These are phyloP conservation scores for Aspergillus felis DNA, from an alignment of 2,329 filamentous ascomycete genomes.

Conservation along the genomic window DNA sequence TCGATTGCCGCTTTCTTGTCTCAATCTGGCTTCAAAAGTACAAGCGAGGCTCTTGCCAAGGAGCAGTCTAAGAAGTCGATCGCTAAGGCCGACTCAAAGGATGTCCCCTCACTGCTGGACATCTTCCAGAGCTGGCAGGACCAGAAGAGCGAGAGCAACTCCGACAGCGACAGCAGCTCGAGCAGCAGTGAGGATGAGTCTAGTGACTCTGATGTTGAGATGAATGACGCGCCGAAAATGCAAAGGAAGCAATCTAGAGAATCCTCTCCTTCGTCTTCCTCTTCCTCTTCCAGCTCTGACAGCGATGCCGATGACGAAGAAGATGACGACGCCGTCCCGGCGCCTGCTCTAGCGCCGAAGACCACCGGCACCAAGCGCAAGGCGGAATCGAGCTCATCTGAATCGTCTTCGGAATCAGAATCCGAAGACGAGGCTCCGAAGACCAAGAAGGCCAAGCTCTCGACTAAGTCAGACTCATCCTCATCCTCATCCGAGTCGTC, in stretches of 20 bases:
- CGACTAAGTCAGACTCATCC: slow-evolving; percentile 31
- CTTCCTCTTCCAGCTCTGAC: slow-evolving; percentile 36
- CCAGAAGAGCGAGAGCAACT: slow-evolving; percentile 11
- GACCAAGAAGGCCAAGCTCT: slow-evolving; percentile 52
- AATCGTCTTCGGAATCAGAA: slow-evolving; percentile 28
- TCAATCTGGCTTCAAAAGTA: slow-evolving; percentile 60
- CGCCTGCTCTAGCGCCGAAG: slow-evolving; percentile 26
- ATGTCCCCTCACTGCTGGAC: slow-evolving; percentile 38
- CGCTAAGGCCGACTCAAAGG: slow-evolving; percentile 19
- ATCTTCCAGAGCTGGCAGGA: slow-evolving; percentile 33
- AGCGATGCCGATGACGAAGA: slow-evolving; percentile 52
- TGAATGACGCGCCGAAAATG: slow-evolving; percentile 37
- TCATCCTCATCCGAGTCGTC: slow-evolving; percentile 34
- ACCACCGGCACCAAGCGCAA: slow-evolving; percentile 56
- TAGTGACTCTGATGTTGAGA: slow-evolving; percentile 42
- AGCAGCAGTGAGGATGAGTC: slow-evolving; percentile 33
- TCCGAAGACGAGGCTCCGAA: slow-evolving; percentile 42
- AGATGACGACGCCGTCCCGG: slow-evolving; percentile 47
- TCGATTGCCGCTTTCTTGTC: slow-evolving; percentile 64
- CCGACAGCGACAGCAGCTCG: slow-evolving; percentile 22
- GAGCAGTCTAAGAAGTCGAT: slow-evolving; percentile 46
- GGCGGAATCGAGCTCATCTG: slow-evolving; percentile 43
- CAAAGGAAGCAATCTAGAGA: slow-evolving; percentile 29
- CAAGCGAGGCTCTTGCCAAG: slow-evolving; percentile 60
- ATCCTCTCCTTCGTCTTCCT: slow-evolving; percentile 22